A percentile compares a stretch with the other conserved stretches of the same genome.
phyloP scores from a whole-genome alignment of 305 asterid species.

The Solanum hybrid region DNA sequence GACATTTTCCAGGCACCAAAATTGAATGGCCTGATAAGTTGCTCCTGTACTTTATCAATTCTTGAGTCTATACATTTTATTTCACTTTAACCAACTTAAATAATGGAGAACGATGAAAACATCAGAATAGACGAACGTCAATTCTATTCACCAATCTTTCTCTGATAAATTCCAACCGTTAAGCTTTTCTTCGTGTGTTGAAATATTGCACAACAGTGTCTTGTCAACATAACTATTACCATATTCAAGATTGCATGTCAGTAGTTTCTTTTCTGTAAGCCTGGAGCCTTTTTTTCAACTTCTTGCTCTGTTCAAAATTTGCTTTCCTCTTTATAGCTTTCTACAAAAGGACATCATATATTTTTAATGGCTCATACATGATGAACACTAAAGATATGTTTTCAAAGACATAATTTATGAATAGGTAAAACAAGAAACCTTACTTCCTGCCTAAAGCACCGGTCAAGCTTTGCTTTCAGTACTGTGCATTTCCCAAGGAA shows the following conservation, averaged over 20 bases:
- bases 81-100: too few relatives aligned
- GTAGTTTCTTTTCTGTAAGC: slow-evolving; percentile 42
- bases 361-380: neutral
- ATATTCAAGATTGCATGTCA: neutral
- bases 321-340: slow-evolving; percentile 74
- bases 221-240: neutral
- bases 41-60: neutral
- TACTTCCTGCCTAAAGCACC: slow-evolving; percentile 79
- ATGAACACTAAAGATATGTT: neutral
- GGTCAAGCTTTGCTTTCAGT: slow-evolving; percentile 70
- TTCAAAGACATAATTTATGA: neutral
- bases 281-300: slow-evolving; percentile 51
- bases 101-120: neutral
- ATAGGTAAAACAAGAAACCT: slow-evolving; percentile 8
- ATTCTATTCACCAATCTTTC: neutral
- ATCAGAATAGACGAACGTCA: neutral
- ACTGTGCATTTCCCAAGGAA: slow-evolving; percentile 77
- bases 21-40: neutral
- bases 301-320: slow-evolving; percentile 77
- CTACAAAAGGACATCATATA: slow-evolving; percentile 18
- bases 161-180: too few relatives aligned
- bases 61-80: too few relatives aligned
- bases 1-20: neutral
- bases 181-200: neutral
- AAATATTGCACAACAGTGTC: neutral